Conservation (phyloP, 31 red algal genomes). For the Bonnemaisonia californica region DNA sequence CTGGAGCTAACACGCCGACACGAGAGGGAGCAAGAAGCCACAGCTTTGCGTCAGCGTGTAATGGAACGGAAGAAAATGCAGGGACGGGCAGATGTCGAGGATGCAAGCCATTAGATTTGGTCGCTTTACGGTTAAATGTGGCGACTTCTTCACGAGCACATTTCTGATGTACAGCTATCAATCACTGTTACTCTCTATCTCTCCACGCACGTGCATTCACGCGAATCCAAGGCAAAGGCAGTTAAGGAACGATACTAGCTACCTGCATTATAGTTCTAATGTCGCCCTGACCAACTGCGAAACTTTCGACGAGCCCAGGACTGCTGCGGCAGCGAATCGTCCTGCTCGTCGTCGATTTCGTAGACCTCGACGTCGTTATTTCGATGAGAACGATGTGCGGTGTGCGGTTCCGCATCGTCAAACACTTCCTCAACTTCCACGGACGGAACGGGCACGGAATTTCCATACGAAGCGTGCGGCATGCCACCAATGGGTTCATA, state of each 20-base stretch:
- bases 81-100: too few relatives aligned
- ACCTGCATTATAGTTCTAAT: too few relatives aligned
- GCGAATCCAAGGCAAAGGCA: too few relatives aligned
- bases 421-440: neutral
- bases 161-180: too few relatives aligned
- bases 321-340: neutral
- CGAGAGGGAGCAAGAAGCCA: constrained; percentile 4
- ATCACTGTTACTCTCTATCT: too few relatives aligned
- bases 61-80: constrained; percentile 1
- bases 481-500: neutral
- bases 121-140: too few relatives aligned
- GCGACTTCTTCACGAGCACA: too few relatives aligned
- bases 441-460: too few relatives aligned
- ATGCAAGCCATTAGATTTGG: too few relatives aligned
- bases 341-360: neutral
- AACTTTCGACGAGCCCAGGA: neutral
- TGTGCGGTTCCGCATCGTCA: constrained; percentile 4
- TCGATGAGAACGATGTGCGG: neutral
- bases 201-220: too few relatives aligned
- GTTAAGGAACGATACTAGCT: too few relatives aligned
- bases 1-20: constrained; percentile 41
- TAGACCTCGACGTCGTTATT: neutral
- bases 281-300: neutral
- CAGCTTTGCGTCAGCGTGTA: constrained; percentile 35
- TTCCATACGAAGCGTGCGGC: too few relatives aligned